Base-by-base conservation (phyloP, 495 filamentous ascomycete genomes). In the Cairneyella variabilis region DNA sequence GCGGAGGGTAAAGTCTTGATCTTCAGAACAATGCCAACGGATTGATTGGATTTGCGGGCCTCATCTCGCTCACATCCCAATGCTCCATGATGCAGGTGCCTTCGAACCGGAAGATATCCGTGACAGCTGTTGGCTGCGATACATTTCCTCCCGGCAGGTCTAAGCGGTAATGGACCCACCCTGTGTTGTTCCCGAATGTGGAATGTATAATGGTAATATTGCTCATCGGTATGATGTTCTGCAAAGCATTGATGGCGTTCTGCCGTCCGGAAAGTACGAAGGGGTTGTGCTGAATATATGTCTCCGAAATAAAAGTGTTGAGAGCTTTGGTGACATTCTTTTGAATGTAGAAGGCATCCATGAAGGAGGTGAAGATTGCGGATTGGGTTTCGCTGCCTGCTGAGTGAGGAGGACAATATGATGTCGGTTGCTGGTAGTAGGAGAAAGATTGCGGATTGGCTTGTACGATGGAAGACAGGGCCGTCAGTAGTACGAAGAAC, bases 211-310 rank as follows among this genome's bases (percentile, higher is more conserved):
- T 48, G 1, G 55, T 48, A 32, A 42, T 47, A n/a, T 38, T 58
- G 0, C 18, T 9, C 4, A 17, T 36, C 1, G 20, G 10, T 4
- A 18, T 32, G 23, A 47, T 10, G 20, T 25, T 16, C 8, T 21
- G 17, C 20, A 53, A 20, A 32, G 21, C 20, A 22, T 58, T 36
- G 26, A 58, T 58, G n/a, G 56, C 49, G 18, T 20, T 28, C 48
- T 58, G 56, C 6, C 50, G 56, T 14, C 50, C 50, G 5, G 21
- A 32, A 14, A 49, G 49, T 1, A 34, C 56, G 25, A 34, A 43
- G 12, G 50, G 50, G 44, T 58, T 58, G 43, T 58, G 56, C 39
- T 58, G 56, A n/a, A 58, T 58, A 16, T 54, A 58, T 14, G 28
- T 26, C 8, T 1, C 11, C 14, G 26, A 22, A 11, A 58, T 42